These are phyloP conservation scores for Mantamonas sphyraenae DNA, from an alignment of 78 protist genomes.

Conservation along the genomic window DNA sequence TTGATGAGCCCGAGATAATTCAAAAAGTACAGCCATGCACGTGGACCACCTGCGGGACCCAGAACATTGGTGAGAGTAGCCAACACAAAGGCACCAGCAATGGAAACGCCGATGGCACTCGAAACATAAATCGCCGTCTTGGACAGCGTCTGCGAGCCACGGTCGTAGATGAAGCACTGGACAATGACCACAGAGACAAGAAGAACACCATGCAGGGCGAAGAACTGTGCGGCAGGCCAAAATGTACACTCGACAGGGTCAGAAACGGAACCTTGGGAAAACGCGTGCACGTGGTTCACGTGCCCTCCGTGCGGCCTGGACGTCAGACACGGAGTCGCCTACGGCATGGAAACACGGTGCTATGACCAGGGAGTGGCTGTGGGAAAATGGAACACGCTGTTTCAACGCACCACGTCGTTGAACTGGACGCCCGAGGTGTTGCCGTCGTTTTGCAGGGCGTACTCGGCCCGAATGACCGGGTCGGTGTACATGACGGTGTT, in stretches of 20 bases:
- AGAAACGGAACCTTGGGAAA: too few relatives aligned
- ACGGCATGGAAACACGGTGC: too few relatives aligned
- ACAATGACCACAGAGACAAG: conserved; percentile 34
- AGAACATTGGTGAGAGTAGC: too few relatives aligned
- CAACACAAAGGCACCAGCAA: too few relatives aligned
- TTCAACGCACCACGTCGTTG: conserved; percentile 79
- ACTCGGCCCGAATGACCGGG: conserved; percentile 28
- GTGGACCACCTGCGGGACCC: neutral
- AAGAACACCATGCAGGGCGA: conserved; percentile 74
- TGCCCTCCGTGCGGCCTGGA: too few relatives aligned
- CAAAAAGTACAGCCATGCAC: conserved; percentile 38
- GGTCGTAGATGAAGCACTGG: conserved; percentile 66
- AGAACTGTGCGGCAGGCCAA: too few relatives aligned
- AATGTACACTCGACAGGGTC: too few relatives aligned
- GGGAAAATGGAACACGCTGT: too few relatives aligned
- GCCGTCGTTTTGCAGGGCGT: conserved; percentile 25
- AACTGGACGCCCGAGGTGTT: conserved; percentile 58
- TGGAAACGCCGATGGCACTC: neutral
- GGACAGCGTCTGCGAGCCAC: neutral
- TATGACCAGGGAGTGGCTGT: too few relatives aligned
- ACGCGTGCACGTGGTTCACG: too few relatives aligned
- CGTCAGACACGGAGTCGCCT: too few relatives aligned
- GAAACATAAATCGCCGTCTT: neutral
- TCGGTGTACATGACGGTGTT: conserved; percentile 34
- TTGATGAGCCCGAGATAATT: conserved; percentile 48